Conservation (phyloP, 306 rosid species). For the Sicyos edulis region DNA sequence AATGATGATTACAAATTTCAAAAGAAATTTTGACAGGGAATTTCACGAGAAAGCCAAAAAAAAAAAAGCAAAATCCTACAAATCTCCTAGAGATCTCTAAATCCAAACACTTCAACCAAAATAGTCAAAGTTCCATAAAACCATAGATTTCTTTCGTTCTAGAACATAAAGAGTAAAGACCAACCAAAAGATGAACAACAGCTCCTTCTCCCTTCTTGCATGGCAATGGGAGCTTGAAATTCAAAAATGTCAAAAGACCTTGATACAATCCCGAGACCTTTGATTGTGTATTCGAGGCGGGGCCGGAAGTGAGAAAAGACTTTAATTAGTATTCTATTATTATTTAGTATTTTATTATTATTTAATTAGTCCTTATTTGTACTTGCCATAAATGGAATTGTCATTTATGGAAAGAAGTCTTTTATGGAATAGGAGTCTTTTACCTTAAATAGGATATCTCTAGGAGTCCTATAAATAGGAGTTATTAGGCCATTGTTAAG, state of each 20-base stretch:
- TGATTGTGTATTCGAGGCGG: no score
- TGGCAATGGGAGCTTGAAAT: neutral
- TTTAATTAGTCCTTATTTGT: no score
- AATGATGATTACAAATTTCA: neutral
- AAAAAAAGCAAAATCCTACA: neutral
- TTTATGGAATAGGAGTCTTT: no score
- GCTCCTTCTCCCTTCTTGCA: neutral
- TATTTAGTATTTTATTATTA: no score
- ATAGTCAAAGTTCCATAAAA: neutral
- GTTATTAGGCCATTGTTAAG: no score
- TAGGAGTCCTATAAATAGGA: no score
- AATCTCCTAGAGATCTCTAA: neutral
- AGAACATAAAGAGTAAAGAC: neutral
- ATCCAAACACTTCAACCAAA: neutral
- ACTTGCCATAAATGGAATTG: no score
- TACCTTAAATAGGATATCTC: no score
- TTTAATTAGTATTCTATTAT: no score
- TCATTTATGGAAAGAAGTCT: no score
- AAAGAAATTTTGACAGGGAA: neutral
- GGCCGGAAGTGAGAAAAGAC: no score
- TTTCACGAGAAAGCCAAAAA: neutral
- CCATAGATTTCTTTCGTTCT: neutral
- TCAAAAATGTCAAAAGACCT: neutral
- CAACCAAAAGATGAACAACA: conserved; percentile 6
- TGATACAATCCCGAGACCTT: no score